phyloP scores from a whole-genome alignment of 2,329 filamentous ascomycete genomes.

The Ceratocystis eucalypticola region DNA sequence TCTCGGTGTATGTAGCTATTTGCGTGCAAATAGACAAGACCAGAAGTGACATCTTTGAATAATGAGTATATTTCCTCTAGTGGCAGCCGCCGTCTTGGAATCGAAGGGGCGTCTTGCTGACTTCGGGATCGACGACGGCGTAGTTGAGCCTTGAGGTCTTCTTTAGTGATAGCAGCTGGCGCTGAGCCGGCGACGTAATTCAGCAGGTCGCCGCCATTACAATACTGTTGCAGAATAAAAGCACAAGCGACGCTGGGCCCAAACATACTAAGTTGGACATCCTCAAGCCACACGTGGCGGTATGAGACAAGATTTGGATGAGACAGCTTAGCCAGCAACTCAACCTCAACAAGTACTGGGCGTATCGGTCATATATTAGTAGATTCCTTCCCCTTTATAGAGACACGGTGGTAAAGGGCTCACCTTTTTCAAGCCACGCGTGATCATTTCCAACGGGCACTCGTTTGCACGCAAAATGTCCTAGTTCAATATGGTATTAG shows the following conservation, averaged over 20 bases:
- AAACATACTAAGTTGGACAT: constrained; percentile 71
- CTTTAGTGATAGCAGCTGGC: constrained; percentile 53
- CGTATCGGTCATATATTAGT: neutral
- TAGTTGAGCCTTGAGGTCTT: constrained; percentile 79
- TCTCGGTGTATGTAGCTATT: constrained; percentile 94
- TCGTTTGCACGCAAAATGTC: constrained; percentile 90
- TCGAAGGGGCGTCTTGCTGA: constrained; percentile 48
- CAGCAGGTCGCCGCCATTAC: constrained; percentile 83
- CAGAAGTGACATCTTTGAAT: constrained; percentile 89
- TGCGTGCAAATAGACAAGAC: constrained; percentile 74
- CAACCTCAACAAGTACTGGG: constrained; percentile 70
- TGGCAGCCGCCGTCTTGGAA: constrained; percentile 38
- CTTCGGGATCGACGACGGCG: constrained; percentile 68
- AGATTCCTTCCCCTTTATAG: neutral
- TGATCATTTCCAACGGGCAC: constrained; percentile 93
- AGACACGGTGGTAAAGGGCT: neutral
- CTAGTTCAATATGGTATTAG: constrained; percentile 16
- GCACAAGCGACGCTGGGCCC: constrained; percentile 85
- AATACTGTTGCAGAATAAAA: constrained; percentile 96
- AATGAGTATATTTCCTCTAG: constrained; percentile 95
- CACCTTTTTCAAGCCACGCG: constrained; percentile 76
- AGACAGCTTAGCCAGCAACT: constrained; percentile 77
- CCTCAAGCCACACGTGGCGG: constrained; percentile 92
- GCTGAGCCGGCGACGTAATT: constrained; percentile 65
- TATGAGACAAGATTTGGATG: constrained; percentile 95